These are phyloP conservation scores for Aurantiochytrium sp. DNA, from an alignment of 108 stramenopile genomes.

Conservation along the genomic window DNA sequence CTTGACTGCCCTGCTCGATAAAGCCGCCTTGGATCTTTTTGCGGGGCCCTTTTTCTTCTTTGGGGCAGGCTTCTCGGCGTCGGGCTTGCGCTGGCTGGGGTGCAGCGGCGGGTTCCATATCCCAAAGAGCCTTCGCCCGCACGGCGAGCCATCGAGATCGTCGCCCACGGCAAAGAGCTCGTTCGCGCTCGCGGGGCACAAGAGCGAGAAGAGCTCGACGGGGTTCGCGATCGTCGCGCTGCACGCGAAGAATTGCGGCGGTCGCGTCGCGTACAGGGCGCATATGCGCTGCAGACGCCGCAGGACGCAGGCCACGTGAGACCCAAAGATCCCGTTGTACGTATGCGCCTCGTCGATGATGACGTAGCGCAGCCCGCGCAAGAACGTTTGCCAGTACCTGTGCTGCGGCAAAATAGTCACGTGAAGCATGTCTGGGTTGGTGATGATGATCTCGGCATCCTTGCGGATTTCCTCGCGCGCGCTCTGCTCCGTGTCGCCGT, in stretches of 20 bases:
- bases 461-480: constrained; percentile 63
- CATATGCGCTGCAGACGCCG: constrained; percentile 73
- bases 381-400: constrained; percentile 61
- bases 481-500: constrained; percentile 65
- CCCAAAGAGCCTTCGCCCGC: constrained; percentile 70
- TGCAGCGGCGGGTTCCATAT: constrained; percentile 78
- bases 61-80: background rate
- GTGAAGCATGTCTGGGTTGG: constrained; percentile 96
- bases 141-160: constrained; percentile 68
- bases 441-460: constrained; percentile 75
- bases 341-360: constrained; percentile 88
- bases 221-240: constrained; percentile 87
- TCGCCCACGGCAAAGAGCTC: constrained; percentile 54
- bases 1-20: too few relatives aligned
- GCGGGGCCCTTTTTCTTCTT: background rate
- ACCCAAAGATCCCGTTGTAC: constrained; percentile 88
- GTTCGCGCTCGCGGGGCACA: constrained; percentile 57
- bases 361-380: constrained; percentile 66
- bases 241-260: constrained; percentile 70
- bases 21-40: background rate
- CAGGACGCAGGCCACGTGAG: constrained; percentile 87
- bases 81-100: constrained; percentile 46
- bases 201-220: constrained; percentile 66
- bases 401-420: constrained; percentile 82
- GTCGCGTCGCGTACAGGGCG: constrained; percentile 24